Evolutionary conservation across 768 basidiomycete species (phyloP), one percentile per base, ranked within the genome.

Genomic region (Leccinum aurantiacum): DNA sequence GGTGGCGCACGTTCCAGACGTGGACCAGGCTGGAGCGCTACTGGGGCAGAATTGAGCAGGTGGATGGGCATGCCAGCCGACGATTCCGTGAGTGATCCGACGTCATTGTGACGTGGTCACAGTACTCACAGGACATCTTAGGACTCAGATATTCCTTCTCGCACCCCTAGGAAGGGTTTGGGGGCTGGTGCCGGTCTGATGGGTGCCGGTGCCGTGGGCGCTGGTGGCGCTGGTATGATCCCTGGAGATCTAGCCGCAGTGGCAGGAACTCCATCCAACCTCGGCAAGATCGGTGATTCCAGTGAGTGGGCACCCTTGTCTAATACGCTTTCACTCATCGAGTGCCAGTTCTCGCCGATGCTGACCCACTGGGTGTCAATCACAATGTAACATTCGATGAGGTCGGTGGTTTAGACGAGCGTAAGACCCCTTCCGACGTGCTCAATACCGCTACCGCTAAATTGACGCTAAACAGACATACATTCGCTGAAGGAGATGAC

Each of bases 401-500:
- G 76, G 93, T 98, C 27, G 97, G 97, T 24, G 97, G 97, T 3
- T 77, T 99, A 44, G 95, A 98, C 66, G 91, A 93, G 56, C 96
- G 94, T 95, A 67, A 70, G 69, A 87, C 51, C 29, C 8, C 13
- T 53, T 48, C 57, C 22, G 58, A 8, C 31, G 13, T 46, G 41
- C 50, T 24, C 47, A 50, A 44, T 24, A 46, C 35, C 9, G 29
- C 53, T 14, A 24, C 58, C 19, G 49, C 52, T 54, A 25, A 65
- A 19, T 29, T 61, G 50, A 44, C 46, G 38, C 53, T 54, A 27
- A 57, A 54, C 7, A 95, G 93, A 99, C 67, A 96, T 99, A 57
- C 93, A 96, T 69, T 90, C 94, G 8, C 77, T 98, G 60, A 98
- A 98, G 76, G 97, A 99, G 72, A 98, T 99, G 97, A 98, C 98